Percentiles rank a stretch among this genome's conserved stretches.
phyloP scores from a whole-genome alignment of 164 flowering plant species.

The Vitis amurensis region DNA sequence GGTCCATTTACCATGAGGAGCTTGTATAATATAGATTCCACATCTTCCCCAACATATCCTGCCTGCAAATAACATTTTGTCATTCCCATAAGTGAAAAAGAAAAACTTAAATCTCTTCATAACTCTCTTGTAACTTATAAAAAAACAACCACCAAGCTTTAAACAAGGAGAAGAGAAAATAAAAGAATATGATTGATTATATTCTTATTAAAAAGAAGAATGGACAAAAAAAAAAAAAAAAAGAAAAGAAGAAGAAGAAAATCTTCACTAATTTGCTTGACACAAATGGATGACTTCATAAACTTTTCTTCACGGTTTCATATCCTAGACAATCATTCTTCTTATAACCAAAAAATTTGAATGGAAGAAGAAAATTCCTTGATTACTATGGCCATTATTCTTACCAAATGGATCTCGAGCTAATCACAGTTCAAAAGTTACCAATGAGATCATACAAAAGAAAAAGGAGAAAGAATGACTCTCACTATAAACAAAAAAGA shows the following conservation, averaged over 20 bases:
- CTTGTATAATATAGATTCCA: constrained; percentile 88
- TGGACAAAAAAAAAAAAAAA: no score
- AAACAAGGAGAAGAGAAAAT: neutral
- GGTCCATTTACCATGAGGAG: constrained; percentile 57
- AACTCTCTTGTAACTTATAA: neutral
- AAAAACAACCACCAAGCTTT: neutral
- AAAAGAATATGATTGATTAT: neutral
- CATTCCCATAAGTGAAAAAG: neutral
- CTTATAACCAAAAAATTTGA: neutral
- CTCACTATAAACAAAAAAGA: neutral
- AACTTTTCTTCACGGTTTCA: no score
- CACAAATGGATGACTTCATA: no score
- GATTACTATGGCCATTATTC: no score
- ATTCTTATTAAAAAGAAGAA: neutral
- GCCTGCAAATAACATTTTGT: constrained; percentile 55
- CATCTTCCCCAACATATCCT: constrained; percentile 97
- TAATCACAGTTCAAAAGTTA: neutral
- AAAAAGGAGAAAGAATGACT: neutral
- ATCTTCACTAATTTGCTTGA: no score
- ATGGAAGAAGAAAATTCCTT: neutral
- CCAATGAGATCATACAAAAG: neutral
- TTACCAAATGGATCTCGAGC: no score
- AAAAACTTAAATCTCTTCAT: neutral
- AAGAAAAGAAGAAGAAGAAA: no score
- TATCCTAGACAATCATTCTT: no score